phyloP scores from a whole-genome alignment of 805 yeast species.

The Barnettozyma populi region DNA sequence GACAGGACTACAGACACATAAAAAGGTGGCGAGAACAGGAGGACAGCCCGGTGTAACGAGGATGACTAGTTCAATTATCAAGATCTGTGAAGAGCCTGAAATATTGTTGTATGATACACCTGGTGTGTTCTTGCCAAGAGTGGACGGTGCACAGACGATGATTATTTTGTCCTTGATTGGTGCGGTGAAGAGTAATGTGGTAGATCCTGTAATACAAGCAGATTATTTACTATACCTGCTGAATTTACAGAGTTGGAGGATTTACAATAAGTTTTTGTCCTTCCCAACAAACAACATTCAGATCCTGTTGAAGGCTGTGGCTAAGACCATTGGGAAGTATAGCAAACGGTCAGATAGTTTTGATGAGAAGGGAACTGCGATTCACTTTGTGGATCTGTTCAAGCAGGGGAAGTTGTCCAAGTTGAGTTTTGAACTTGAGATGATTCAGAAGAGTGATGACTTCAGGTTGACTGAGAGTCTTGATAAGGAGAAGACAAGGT shows the following conservation, averaged over 20 bases:
- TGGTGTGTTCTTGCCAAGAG: conserved; percentile 82
- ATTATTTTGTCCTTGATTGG: conserved; percentile 68
- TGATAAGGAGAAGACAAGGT: conserved; percentile 14
- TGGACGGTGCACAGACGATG: conserved; percentile 62
- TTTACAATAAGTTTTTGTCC: conserved; percentile 35
- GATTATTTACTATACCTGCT: conserved; percentile 75
- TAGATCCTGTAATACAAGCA: conserved; percentile 82
- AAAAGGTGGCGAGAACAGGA: conserved; percentile 80
- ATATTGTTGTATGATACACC: conserved; percentile 84
- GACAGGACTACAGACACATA: conserved; percentile 29
- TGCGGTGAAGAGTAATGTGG: conserved; percentile 58
- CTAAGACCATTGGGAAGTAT: conserved; percentile 32
- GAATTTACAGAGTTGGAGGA: conserved; percentile 47
- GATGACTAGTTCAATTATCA: conserved; percentile 67
- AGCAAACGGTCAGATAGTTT: conserved; percentile 29
- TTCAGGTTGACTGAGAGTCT: conserved; percentile 15
- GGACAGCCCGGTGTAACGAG: conserved; percentile 89
- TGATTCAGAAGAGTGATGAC: conserved; percentile 6
- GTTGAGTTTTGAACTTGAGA: conserved; percentile 22
- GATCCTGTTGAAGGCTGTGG: conserved; percentile 46
- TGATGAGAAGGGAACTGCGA: conserved; percentile 58
- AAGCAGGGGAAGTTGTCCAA: conserved; percentile 42
- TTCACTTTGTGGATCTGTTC: conserved; percentile 58
- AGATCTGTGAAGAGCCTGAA: conserved; percentile 54
- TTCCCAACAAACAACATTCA: conserved; percentile 71